A percentile compares a stretch with the other conserved stretches of the same genome.
Conservation (phyloP, 2,329 filamentous ascomycete genomes). For the Plectosphaerella sp. region DNA sequence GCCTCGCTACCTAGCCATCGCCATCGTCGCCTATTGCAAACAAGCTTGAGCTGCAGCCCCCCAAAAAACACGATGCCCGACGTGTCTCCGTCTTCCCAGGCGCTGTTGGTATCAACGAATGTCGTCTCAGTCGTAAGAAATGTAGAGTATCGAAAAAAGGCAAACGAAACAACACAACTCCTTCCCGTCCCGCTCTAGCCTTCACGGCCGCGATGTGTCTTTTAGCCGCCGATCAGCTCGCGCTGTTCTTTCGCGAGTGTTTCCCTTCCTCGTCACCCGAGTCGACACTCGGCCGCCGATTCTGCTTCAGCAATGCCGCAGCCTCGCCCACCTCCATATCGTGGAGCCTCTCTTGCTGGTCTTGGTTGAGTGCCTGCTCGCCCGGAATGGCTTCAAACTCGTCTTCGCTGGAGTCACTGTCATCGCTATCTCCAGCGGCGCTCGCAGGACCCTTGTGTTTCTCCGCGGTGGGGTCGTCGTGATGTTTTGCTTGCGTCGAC, state of each 20-base stretch:
- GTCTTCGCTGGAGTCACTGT: slow-evolving; percentile 32
- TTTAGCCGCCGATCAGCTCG: slow-evolving; percentile 1
- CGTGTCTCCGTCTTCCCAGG: too few relatives aligned
- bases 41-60: too few relatives aligned
- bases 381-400: slow-evolving; percentile 36
- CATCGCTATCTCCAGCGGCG: slow-evolving; percentile 28
- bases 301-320: slow-evolving; percentile 37
- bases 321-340: slow-evolving; percentile 58
- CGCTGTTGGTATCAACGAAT: not conserved
- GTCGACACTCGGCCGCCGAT: slow-evolving; percentile 22
- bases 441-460: not conserved
- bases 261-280: slow-evolving; percentile 26
- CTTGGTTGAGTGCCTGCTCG: slow-evolving; percentile 35
- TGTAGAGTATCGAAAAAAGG: not conserved
- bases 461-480: not conserved
- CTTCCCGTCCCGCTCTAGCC: too few relatives aligned
- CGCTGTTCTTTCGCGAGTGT: slow-evolving; percentile 8
- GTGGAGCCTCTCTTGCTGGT: slow-evolving; percentile 51
- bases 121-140: not conserved
- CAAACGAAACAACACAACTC: not conserved
- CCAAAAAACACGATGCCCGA: too few relatives aligned
- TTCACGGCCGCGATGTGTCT: not conserved
- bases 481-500: not conserved
- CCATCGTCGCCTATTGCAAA: too few relatives aligned
- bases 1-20: too few relatives aligned